These are phyloP conservation scores for Ogataea methylovora DNA, from an alignment of 805 yeast species.

Conservation along the genomic window DNA sequence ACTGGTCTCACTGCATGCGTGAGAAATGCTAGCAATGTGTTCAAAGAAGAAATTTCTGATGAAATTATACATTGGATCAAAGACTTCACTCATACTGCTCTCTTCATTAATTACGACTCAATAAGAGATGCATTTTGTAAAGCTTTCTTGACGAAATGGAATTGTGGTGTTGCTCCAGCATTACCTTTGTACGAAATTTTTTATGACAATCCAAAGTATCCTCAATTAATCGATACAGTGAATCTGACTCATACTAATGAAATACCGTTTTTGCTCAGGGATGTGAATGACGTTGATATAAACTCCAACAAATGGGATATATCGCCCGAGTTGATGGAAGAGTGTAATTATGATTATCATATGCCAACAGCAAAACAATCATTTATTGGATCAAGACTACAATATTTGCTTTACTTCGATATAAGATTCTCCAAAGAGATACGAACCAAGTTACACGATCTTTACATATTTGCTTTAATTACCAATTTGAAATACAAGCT, in stretches of 20 bases:
- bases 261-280: not conserved
- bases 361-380: constrained; percentile 2
- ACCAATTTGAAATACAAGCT: constrained; percentile 49
- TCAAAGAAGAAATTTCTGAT: constrained; percentile 75
- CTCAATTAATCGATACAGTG: not conserved
- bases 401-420: constrained; percentile 57
- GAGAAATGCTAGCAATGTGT: constrained; percentile 57
- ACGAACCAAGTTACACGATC: constrained; percentile 50
- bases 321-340: constrained; percentile 31
- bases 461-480: constrained; percentile 58
- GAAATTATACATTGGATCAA: constrained; percentile 63
- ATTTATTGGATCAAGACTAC: constrained; percentile 45
- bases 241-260: not conserved
- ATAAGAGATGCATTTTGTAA: constrained; percentile 45
- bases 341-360: constrained; percentile 38
- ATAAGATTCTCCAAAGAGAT: constrained; percentile 63
- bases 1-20: constrained; percentile 66
- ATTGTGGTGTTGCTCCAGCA: constrained; percentile 32
- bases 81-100: constrained; percentile 47
- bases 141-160: constrained; percentile 59
- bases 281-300: not conserved
- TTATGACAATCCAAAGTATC: not conserved
- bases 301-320: constrained; percentile 36
- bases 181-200: not conserved
- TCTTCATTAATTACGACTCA: constrained; percentile 40